Evolutionary conservation across 768 basidiomycete genomes (phyloP).

Genomic region (Sarcodon aspratus): DNA sequence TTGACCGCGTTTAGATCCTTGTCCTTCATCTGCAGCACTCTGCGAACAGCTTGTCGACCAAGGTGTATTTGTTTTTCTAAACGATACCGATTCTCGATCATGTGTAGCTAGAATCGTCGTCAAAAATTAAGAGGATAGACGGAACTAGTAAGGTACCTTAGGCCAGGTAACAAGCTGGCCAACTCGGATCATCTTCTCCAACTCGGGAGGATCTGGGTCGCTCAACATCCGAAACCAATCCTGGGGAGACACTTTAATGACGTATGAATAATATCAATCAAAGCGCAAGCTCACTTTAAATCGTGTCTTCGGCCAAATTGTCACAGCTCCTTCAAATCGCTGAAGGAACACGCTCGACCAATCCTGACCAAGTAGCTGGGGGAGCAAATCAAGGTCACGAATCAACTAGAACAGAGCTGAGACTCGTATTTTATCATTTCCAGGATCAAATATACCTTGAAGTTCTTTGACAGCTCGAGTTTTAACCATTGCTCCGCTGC

Average conservation of each 20-base stretch:
- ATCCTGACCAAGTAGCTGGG: slow-evolving; percentile 87
- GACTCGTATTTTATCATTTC: too few relatives aligned
- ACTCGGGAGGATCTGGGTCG: slow-evolving; percentile 71
- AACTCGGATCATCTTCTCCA: slow-evolving; percentile 78
- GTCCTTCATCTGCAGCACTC: slow-evolving; percentile 26
- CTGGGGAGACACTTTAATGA: slow-evolving; percentile 19
- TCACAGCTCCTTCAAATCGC: slow-evolving; percentile 80
- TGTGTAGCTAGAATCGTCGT: slow-evolving; percentile 53
- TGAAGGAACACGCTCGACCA: slow-evolving; percentile 97
- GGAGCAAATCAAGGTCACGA: slow-evolving; percentile 89
- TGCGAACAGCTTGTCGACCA: slow-evolving; percentile 66
- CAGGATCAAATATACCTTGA: slow-evolving; percentile 41
- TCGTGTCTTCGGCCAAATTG: slow-evolving; percentile 81
- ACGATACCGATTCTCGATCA: slow-evolving; percentile 84
- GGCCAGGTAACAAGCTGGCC: slow-evolving; percentile 96
- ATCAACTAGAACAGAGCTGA: slow-evolving; percentile 48
- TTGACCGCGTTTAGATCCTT: slow-evolving; percentile 9
- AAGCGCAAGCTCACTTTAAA: slow-evolving; percentile 38
- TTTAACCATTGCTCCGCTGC: slow-evolving; percentile 94
- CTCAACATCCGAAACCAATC: slow-evolving; percentile 80
- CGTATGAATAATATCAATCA: neutral
- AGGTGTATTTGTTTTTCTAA: slow-evolving; percentile 76
- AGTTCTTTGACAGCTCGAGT: slow-evolving; percentile 92
- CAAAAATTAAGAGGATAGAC: neutral
- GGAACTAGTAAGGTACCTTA: slow-evolving; percentile 39